Base-by-base conservation (phyloP, 805 yeast species). In the Ogataea angusta region DNA sequence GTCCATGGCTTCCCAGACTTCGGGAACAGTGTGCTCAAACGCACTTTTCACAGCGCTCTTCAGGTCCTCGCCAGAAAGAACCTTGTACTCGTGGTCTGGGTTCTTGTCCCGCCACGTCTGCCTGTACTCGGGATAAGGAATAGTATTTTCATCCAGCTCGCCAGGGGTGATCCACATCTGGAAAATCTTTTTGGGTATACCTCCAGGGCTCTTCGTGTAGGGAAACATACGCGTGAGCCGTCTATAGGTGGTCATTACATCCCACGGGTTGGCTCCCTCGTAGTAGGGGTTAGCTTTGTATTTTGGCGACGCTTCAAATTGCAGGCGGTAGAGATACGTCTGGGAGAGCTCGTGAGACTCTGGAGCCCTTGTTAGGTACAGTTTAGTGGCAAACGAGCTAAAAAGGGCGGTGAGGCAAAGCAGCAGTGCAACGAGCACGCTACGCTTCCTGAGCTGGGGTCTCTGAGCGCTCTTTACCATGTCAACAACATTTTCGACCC, bases 1-100 rank as follows among this genome's bases (percentile, higher is more conserved):
- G 16, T 73, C 66, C 62, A 82, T 87, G 1, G 96, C 95, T 47
- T 74, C 72, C 6, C 77, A 68, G 3, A 89, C 89, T 27, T 77
- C 76, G 2, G 96, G 96, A 0, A 82, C 76, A 6, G 77, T 67
- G 34, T 73, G 70, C 56, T 78, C 86, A 40, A 85, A 63, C 56
- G 24, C 45, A 46, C 74, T 75, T 32, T 65, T 62, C 19, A 80
- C 65, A 24, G 79, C 59, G 27, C 82, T 76, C 21, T 73, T 67
- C 5, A 47, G 40, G 5, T 69, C 66, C 5, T 29, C 34, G 60
- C 89, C 96, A 35, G 82, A 73, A 36, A 86, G 70, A 40, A 87
- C 66, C 49, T 80, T 80, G 61, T 86, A 87, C 7, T 80, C 78
- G 59, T 75, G 81, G 14, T 42, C 51, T 1, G 81, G 78, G 59